Evolutionary conservation across 139 green algal genomes (phyloP), one percentile per base, ranked within the genome.

Genomic region (Picochlorum costavermella): DNA sequence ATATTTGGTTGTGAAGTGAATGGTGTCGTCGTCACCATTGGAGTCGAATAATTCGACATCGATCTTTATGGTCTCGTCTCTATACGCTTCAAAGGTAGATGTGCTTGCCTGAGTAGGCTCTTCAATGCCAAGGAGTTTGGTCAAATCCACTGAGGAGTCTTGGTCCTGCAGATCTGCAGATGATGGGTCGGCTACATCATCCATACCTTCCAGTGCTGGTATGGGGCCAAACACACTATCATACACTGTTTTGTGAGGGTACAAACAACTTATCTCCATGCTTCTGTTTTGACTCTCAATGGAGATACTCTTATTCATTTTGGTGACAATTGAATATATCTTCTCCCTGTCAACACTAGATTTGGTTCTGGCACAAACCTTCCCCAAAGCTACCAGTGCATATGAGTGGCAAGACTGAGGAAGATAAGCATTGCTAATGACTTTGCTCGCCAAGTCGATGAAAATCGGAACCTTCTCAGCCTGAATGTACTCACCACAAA

Each of bases 161-260:
- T 69, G 67, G 43, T 49, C 67, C 44, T 85, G 70, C 17, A 67
- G 68, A 70, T 95, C 90, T 55, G 97, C 86, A 62, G 96, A 58
- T 2, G 90, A 72, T 10, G 46, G 46, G 12, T 53, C 46, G 6
- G 16, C 46, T 28, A 28, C 46, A 20, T 53, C 46, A 6, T 20
- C n/a, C n/a, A 28, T 23, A 20, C 17, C 46, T 53, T 53, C 17
- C 17, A 23, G 46, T 23, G n/a, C 46, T 1, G 92, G 92, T 76
- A 98, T 98, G 71, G 80, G 85, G 75, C 98, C 92, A 65, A 96
- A 73, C 53, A 98, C 78, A 59, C 67, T 56, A 8, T 3, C 50
- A 25, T 64, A 67, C 20, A 92, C 75, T 29, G 67, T 60, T 3
- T 81, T 72, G 60, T 86, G 70, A 30, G 66, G 56, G 49, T 96